Evolutionary conservation across 2,329 filamentous ascomycete species (phyloP).

Genomic region (Rutstroemia sp.): DNA sequence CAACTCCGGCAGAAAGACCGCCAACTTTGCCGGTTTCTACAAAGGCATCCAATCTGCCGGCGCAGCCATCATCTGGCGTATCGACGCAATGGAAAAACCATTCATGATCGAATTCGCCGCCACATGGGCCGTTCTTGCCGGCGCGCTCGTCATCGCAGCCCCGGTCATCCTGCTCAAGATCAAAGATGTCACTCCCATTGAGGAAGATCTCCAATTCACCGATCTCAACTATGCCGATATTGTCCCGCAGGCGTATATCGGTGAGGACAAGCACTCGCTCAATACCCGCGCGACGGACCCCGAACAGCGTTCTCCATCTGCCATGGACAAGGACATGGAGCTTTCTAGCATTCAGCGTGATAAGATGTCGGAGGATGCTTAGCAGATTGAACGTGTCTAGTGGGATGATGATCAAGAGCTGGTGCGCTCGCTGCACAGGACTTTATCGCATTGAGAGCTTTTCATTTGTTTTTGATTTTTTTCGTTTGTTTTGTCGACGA

Average conservation of each 20-base stretch:
- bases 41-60: slow-evolving; percentile 81
- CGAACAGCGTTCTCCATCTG: not conserved
- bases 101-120: slow-evolving; percentile 66
- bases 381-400: not conserved
- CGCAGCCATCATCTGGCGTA: slow-evolving; percentile 62
- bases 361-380: not conserved
- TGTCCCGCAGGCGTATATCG: slow-evolving; percentile 1
- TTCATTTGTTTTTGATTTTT: not conserved
- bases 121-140: slow-evolving; percentile 68
- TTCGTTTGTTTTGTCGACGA: not conserved
- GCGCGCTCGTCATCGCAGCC: slow-evolving; percentile 64
- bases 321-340: not conserved
- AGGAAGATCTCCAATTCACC: slow-evolving; percentile 75
- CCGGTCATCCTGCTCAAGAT: slow-evolving; percentile 73
- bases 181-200: slow-evolving; percentile 66
- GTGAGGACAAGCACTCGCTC: not conserved
- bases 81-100: slow-evolving; percentile 53
- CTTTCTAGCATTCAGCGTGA: not conserved
- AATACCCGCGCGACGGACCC: too few relatives aligned
- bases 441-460: not conserved
- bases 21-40: slow-evolving; percentile 84
- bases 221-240: slow-evolving; percentile 78
- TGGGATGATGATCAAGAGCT: too few relatives aligned
- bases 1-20: slow-evolving; percentile 82
- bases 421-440: not conserved